Evolutionary conservation across 2,329 filamentous ascomycete genomes (phyloP).

Genomic region (Aspergillus sp.): DNA sequence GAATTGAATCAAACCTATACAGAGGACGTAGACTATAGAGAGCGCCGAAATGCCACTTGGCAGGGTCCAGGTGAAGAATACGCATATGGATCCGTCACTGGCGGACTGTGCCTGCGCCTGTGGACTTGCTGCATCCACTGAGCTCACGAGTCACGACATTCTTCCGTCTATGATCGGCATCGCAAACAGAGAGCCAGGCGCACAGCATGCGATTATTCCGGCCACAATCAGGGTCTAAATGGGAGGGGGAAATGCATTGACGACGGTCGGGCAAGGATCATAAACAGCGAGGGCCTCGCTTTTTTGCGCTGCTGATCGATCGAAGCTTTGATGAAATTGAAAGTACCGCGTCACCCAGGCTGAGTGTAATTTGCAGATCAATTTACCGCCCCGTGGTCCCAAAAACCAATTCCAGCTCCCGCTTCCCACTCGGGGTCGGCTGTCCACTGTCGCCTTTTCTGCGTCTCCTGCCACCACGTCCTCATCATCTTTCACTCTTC

Average conservation of each 20-base stretch:
- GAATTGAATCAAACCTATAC: background rate
- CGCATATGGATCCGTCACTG: background rate
- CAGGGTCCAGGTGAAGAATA: constrained; percentile 6
- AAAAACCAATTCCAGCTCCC: constrained; percentile 5
- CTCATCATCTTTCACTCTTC: constrained; percentile 14
- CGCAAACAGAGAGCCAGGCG: background rate
- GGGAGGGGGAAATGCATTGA: background rate
- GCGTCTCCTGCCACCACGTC: constrained; percentile 17
- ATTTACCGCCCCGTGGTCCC: constrained; percentile 20
- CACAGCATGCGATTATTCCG: background rate
- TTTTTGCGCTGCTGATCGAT: constrained; percentile 16
- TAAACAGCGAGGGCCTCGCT: background rate
- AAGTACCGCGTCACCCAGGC: background rate
- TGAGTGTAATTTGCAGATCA: constrained; percentile 21
- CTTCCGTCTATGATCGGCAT: background rate
- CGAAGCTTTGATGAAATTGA: background rate
- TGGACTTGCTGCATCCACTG: background rate
- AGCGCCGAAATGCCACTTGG: background rate
- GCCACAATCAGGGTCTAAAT: background rate
- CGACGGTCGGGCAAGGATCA: background rate
- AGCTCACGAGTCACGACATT: background rate
- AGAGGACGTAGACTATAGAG: too few species aligned
- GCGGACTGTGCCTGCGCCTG: background rate
- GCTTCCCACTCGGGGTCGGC: constrained; percentile 22
- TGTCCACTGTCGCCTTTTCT: constrained; percentile 2